Conservation (phyloP, 2,329 filamentous ascomycete genomes). For the Colletotrichum gigasporum region DNA sequence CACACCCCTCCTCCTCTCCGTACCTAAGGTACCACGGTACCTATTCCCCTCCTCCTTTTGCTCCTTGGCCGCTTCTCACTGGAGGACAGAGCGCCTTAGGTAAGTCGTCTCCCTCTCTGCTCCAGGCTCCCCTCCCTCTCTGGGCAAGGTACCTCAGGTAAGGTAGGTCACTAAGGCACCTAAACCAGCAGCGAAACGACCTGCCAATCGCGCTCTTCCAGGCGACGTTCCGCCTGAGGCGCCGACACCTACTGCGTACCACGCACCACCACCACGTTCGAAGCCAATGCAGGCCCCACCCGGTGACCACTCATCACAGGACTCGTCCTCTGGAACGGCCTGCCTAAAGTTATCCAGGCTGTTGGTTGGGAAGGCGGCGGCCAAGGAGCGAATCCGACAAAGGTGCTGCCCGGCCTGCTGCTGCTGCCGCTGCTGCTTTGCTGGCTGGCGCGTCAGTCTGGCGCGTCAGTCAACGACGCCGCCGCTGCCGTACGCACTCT, state of each 20-base stretch:
- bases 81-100: no score
- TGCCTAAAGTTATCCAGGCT: constrained; percentile 17
- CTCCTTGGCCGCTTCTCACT: neutral
- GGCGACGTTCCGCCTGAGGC: neutral
- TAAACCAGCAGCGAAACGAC: neutral
- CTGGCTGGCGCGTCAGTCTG: constrained; percentile 13
- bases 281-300: constrained; percentile 25
- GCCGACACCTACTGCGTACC: constrained; percentile 4
- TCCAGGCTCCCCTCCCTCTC: neutral
- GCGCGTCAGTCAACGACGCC: constrained; percentile 7
- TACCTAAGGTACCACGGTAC: neutral
- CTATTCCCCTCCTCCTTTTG: neutral
- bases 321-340: constrained; percentile 14
- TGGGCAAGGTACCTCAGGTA: constrained; percentile 9
- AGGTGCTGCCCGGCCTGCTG: neutral
- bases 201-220: constrained; percentile 13
- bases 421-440: constrained; percentile 1
- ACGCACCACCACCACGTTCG: constrained; percentile 13
- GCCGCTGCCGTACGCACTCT: constrained; percentile 2
- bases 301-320: constrained; percentile 27
- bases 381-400: constrained; percentile 11
- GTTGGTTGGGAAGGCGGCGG: constrained; percentile 12
- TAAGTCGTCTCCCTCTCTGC: neutral
- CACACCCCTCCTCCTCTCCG: neutral
- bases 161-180: neutral